Evolutionary conservation across 164 flowering plant genomes (phyloP), one percentile per base, ranked within the genome.

Genomic region (Tinospora cordifolia): DNA sequence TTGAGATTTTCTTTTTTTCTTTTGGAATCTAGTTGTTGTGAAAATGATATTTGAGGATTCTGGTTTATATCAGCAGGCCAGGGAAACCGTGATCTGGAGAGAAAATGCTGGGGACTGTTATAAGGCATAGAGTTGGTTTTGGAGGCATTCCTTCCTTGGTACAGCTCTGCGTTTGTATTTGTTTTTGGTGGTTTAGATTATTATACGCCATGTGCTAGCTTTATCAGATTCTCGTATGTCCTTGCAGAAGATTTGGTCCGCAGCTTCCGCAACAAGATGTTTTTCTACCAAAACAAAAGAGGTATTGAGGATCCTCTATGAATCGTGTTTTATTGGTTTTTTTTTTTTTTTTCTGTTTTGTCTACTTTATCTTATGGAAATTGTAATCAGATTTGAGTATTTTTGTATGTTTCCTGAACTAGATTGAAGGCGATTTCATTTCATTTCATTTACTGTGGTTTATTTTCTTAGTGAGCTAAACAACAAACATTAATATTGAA

Each of bases 41-140:
- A 12, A 24, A 10, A 69, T 6, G 6, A 30, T 9, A 58, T 69
- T 69, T n/a, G 22, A 60, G 54, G 17, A 17, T 11, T 62, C 17
- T 69, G 66, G 2, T 60, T 38, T 22, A 19, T 62, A 10, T 17
- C 8, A 15, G 15, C 24, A 34, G 65, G 24, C 41, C 13, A 60
- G 63, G 47, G 25, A n/a, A 41, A 51, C 19, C 54, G 25, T 19
- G 47, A 51, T 63, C 46, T 27, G 36, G 44, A 71, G 63, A 8
- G 30, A 76, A 65, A 51, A 76, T 76, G 79, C 69, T 44, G 69
- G 72, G 75, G 24, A 36, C n/a, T n/a, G n/a, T 72, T 38, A 1
- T 68, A 22, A 68, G 75, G 72, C 79, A 36, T 46, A 76, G 58
- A 17, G 60, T 63, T 15, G 46, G 68, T 27, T 41, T 51, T 24